Conservation (phyloP, 768 basidiomycete genomes). For the Russula dissimulans region DNA sequence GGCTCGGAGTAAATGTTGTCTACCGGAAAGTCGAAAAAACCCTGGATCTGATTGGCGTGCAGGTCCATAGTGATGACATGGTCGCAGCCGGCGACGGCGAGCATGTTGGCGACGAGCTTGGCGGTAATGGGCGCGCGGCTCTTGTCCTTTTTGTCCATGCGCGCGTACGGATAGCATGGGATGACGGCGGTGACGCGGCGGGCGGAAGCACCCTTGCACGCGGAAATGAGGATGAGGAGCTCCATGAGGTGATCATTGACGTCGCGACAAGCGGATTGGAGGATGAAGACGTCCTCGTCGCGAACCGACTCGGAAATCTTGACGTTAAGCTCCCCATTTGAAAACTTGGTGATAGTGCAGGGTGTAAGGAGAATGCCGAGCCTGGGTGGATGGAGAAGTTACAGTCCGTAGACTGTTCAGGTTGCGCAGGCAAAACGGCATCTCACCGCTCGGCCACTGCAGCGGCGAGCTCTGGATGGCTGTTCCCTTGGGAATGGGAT, state of each 20-base stretch:
- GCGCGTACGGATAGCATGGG: conserved; percentile 93
- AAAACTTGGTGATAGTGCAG: conserved; percentile 82
- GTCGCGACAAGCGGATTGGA: conserved; percentile 83
- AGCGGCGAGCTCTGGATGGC: conserved; percentile 95
- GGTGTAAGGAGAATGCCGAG: conserved; percentile 82
- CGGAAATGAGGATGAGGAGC: conserved; percentile 95
- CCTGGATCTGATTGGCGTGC: conserved; percentile 96
- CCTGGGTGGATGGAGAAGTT: conserved; percentile 42
- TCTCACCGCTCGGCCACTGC: conserved; percentile 95
- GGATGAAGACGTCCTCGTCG: conserved; percentile 98
- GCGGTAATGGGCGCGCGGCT: conserved; percentile 94
- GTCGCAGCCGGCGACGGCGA: conserved; percentile 93
- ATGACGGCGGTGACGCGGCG: conserved; percentile 95
- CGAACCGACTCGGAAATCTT: conserved; percentile 93
- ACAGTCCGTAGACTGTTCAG: conserved; percentile 40
- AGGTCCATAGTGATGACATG: conserved; percentile 99
- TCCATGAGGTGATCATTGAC: conserved; percentile 98
- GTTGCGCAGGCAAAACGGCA: conserved; percentile 30
- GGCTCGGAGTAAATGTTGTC: conserved; percentile 98
- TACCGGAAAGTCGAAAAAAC: conserved; percentile 97
- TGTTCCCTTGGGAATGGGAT: conserved; percentile 60
- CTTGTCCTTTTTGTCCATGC: conserved; percentile 98
- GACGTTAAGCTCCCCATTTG: conserved; percentile 92
- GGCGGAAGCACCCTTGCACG: conserved; percentile 94
- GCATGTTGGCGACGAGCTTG: conserved; percentile 97